Conservation (phyloP, 1,284 basidiomycete genomes). For the Pseudozyma sp. region DNA sequence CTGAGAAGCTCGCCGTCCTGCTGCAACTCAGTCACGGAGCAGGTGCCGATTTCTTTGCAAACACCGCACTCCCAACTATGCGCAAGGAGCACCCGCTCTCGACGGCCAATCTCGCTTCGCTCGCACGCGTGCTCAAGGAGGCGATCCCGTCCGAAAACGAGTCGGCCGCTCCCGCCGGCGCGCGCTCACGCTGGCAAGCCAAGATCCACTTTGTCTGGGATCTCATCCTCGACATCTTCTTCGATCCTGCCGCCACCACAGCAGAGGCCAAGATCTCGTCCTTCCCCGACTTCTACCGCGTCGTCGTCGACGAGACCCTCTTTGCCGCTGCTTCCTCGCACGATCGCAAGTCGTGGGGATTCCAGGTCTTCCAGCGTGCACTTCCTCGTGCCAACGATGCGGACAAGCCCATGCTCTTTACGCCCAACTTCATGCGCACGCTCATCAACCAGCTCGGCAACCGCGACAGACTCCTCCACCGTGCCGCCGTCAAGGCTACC, state of each 20-base stretch:
- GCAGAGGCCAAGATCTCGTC: slow-evolving; percentile 73
- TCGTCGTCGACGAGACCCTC: slow-evolving; percentile 90
- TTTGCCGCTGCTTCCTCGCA: slow-evolving; percentile 86
- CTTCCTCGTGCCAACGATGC: slow-evolving; percentile 77
- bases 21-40: slow-evolving; percentile 73
- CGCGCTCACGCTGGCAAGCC: slow-evolving; percentile 78
- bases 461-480: slow-evolving; percentile 87
- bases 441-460: slow-evolving; percentile 96
- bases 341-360: slow-evolving; percentile 94
- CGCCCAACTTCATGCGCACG: slow-evolving; percentile 92
- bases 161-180: slow-evolving; percentile 69
- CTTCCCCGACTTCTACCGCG: slow-evolving; percentile 88
- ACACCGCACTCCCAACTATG: slow-evolving; percentile 68
- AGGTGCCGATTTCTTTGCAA: slow-evolving; percentile 49
- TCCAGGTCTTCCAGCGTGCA: slow-evolving; percentile 87
- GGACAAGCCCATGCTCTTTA: slow-evolving; percentile 87
- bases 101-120: slow-evolving; percentile 76
- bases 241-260: slow-evolving; percentile 69
- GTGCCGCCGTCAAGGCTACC: slow-evolving; percentile 74
- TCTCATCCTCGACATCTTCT: slow-evolving; percentile 80
- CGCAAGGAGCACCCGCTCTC: slow-evolving; percentile 79
- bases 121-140: slow-evolving; percentile 72
- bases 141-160: slow-evolving; percentile 75
- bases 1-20: slow-evolving; percentile 86
- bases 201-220: slow-evolving; percentile 94